These are phyloP conservation scores for Yamadazyma dushanensis DNA, from an alignment of 1,139 yeast genomes.

Conservation along the genomic window DNA sequence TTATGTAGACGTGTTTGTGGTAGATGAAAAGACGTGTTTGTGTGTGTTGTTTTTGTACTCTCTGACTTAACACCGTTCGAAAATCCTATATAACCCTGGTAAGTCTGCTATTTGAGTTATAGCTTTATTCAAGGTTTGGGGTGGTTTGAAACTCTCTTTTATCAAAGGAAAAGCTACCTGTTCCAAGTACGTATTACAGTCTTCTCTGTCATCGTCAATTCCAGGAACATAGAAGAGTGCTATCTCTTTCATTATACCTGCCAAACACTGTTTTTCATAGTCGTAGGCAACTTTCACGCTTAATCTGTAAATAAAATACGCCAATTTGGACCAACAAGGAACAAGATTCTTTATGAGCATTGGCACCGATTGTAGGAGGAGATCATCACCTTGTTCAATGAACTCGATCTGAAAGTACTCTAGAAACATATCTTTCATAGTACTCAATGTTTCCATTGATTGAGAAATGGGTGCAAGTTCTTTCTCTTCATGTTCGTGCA, in stretches of 20 bases:
- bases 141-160: slow-evolving; percentile 65
- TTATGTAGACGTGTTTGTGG: neutral
- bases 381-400: slow-evolving; percentile 25
- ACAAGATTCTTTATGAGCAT: slow-evolving; percentile 59
- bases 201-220: slow-evolving; percentile 29
- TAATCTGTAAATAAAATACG: slow-evolving; percentile 64
- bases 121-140: slow-evolving; percentile 49
- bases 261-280: slow-evolving; percentile 66
- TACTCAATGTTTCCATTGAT: slow-evolving; percentile 29
- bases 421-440: slow-evolving; percentile 70
- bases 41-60: slow-evolving; percentile 2
- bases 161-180: slow-evolving; percentile 65
- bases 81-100: slow-evolving; percentile 87
- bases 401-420: slow-evolving; percentile 72
- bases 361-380: slow-evolving; percentile 56
- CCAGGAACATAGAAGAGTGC: slow-evolving; percentile 78
- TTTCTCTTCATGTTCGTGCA: neutral
- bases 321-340: slow-evolving; percentile 66
- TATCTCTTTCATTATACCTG: slow-evolving; percentile 63
- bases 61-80: slow-evolving; percentile 74
- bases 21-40: neutral
- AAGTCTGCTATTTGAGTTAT: slow-evolving; percentile 86
- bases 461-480: neutral
- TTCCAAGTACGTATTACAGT: slow-evolving; percentile 45
- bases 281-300: slow-evolving; percentile 62